Evolutionary conservation across 345 rosid genomes (phyloP), one percentile per base, ranked within the genome.

Genomic region (Corchorus olitorius): DNA sequence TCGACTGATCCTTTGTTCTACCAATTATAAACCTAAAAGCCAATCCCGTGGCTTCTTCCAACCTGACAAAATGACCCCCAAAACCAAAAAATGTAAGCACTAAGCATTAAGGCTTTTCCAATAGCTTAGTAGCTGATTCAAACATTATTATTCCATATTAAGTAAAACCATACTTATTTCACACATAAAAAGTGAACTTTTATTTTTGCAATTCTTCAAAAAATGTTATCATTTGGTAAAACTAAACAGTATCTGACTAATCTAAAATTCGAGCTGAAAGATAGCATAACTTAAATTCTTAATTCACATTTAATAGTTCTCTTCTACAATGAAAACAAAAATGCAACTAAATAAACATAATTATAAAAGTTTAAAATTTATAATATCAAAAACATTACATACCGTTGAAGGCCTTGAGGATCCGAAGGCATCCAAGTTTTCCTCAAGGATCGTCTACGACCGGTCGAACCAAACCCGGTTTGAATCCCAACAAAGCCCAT

Each of bases 401-500:
- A 94, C 98, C 92, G 90, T 86, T 87, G 90, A 83, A 91, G 93
- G 34, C 89, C 91, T 68, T 88, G 87, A 10, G 74, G 94, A 89
- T 91, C 91, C 68, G 98, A 89, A 64, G 98, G 98, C 91, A 94
- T 81, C 98, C 98, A 94, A 0, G 98, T 94, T 79, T 79, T 84
- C 86, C 98, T 85, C 71, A 94, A 86, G 2, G 98, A 89, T 67
- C 76, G 82, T 76, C 98, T 85, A 50, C 98, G 85, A 45, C 89
- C 95, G 2, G 75, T 20, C 0, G 98, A 91, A 22, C 76, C 79
- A 79, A 93, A 94, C 46, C 98, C 97, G 52, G 98, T 94, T 73
- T 92, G 97, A 50, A 94, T 92, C 53, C 98, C 98, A 14, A 92
- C 97, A 75, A 94, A 93, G 5, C 90, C 97, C 97, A 91, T 90